Percentiles rank a stretch among this genome's conserved stretches.
phyloP scores from a whole-genome alignment of 2,329 filamentous ascomycete genomes.

The Huntiella abstrusa region DNA sequence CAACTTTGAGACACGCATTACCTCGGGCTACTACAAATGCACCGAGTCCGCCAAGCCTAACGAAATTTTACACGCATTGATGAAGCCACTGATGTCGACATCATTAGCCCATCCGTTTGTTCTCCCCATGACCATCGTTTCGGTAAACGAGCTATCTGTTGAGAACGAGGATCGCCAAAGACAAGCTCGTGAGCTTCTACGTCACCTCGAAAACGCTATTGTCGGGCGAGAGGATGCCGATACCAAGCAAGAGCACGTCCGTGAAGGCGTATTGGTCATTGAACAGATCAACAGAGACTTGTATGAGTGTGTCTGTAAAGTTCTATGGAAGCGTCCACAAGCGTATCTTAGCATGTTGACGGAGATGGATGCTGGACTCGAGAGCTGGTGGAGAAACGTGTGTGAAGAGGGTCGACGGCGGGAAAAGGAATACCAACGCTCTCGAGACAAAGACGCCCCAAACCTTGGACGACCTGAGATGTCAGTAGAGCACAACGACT shows the following conservation, averaged over 20 bases:
- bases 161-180: conserved; percentile 43
- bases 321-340: conserved; percentile 43
- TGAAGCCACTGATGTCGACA: conserved; percentile 24
- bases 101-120: conserved; percentile 38
- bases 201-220: conserved; percentile 40
- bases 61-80: conserved; percentile 28
- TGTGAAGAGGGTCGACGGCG: neutral
- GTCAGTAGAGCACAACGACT: conserved; percentile 9
- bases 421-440: neutral
- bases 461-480: neutral
- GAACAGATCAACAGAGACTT: conserved; percentile 42
- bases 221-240: conserved; percentile 41
- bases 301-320: conserved; percentile 43
- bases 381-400: conserved; percentile 19
- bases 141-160: conserved; percentile 36
- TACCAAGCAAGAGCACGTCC: conserved; percentile 34
- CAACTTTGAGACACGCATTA: conserved; percentile 33
- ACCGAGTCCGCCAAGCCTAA: conserved; percentile 28
- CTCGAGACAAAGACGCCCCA: neutral
- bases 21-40: conserved; percentile 42
- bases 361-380: conserved; percentile 30
- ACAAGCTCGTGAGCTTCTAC: conserved; percentile 42
- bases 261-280: conserved; percentile 30
- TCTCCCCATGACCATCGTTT: conserved; percentile 38
- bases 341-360: conserved; percentile 36